A percentile compares a stretch with the other conserved stretches of the same genome.
These are phyloP conservation scores for Hyaloscypha hepaticicola DNA, from an alignment of 495 filamentous ascomycete genomes.

Conservation along the genomic window DNA sequence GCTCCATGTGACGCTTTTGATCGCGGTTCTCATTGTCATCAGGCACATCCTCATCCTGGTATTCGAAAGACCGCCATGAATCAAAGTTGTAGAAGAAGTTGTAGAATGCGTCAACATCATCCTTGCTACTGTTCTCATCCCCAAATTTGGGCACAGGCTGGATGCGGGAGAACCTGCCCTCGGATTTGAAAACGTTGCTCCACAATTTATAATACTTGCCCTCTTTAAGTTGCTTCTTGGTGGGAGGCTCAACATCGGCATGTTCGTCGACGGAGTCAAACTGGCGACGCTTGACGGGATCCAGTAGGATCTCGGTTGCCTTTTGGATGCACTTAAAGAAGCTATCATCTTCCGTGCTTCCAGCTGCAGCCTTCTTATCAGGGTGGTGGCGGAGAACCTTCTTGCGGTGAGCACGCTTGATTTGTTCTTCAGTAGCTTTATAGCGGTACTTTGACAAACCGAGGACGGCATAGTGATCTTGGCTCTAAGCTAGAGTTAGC, in stretches of 20 bases:
- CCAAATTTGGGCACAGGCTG: slow-evolving; percentile 86
- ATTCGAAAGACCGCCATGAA: slow-evolving; percentile 96
- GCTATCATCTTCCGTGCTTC: slow-evolving; percentile 85
- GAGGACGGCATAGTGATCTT: slow-evolving; percentile 98
- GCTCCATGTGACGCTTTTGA: slow-evolving; percentile 96
- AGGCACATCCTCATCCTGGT: slow-evolving; percentile 96
- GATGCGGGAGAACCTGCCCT: slow-evolving; percentile 86
- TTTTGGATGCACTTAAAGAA: slow-evolving; percentile 99
- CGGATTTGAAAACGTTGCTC: slow-evolving; percentile 80
- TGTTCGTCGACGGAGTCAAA: slow-evolving; percentile 95
- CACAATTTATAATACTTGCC: slow-evolving; percentile 95
- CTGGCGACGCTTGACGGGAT: slow-evolving; percentile 90
- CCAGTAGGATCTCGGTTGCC: slow-evolving; percentile 87
- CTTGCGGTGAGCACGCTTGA: slow-evolving; percentile 97
- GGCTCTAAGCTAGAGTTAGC: slow-evolving; percentile 55
- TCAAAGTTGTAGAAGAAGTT: slow-evolving; percentile 99
- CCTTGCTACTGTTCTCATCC: slow-evolving; percentile 79
- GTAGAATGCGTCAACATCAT: slow-evolving; percentile 92
- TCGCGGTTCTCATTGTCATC: slow-evolving; percentile 98
- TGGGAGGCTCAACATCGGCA: slow-evolving; percentile 86
- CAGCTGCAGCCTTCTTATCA: slow-evolving; percentile 94
- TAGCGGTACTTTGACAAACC: slow-evolving; percentile 89
- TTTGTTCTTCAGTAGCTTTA: slow-evolving; percentile 92
- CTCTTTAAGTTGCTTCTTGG: slow-evolving; percentile 82
- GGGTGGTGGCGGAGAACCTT: slow-evolving; percentile 99